Evolutionary conservation across 768 basidiomycete genomes (phyloP), one percentile per base, ranked within the genome.

Genomic region (Neoboletus magnificus): DNA sequence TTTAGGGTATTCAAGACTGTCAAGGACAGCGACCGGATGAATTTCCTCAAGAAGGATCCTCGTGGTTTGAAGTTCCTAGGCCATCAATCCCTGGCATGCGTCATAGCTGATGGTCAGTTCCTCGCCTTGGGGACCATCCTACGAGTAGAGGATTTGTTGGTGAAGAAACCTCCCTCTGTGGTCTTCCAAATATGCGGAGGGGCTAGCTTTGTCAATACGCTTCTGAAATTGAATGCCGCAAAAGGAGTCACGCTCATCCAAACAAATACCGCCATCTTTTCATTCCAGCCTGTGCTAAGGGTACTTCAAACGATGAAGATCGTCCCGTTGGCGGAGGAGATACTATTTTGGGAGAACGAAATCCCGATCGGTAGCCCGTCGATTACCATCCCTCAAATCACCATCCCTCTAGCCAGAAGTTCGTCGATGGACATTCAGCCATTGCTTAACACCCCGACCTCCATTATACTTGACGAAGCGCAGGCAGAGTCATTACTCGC

Each of bases 231-330:
- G 22, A 77, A 75, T 48, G 52, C 55, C 5, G 70, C 67, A 9
- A 60, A 70, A 15, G 51, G 70, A 7, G 61, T 82, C 29, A 72
- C 74, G 27, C 74, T 87, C 27, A 57, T 87, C 23, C 82, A 82
- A 52, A 81, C 86, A 23, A 79, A 87, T 61, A 81, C 82, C 0
- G 82, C 83, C 0, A 66, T 86, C 7, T 88, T 86, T 62, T 72
- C 86, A 0, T 87, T 80, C 54, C 79, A 85, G 60, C 84, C 85
- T 2, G 74, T 87, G 25, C 74, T 89, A n/a, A 77, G 68, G 42
- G 80, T 77, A 1, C 71, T 89, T 25, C 79, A 88, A 65, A 62
- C 72, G 18, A 77, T 74, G 54, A 73, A 60, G 7, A 55, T 54
- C 0, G 62, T 87, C 5, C 79, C 84, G 0, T 71, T 87, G 4